Base-by-base conservation (phyloP, 768 basidiomycete genomes). In the Piloderma croceum region DNA sequence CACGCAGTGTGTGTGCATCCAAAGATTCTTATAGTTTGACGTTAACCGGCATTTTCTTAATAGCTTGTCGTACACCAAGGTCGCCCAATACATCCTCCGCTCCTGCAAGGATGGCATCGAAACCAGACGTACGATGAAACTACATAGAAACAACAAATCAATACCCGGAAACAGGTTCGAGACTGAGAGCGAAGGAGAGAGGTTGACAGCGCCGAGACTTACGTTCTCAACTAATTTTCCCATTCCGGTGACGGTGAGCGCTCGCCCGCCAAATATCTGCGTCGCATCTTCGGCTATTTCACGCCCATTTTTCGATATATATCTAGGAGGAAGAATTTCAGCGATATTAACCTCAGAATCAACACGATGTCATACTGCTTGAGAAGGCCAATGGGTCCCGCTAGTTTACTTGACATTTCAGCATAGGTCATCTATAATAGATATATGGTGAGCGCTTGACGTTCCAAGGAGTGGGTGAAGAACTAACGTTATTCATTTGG, bases 221-320 rank as follows among this genome's bases (percentile, higher is more conserved):
- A 86, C 86, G 46, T 85, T 88, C 60, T 91, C 90, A 43, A 90
- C 74, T 32, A 81, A 60, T 61, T 77, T 82, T 45, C 90, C 90
- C 87, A 91, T 88, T 6, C 91, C 90, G 4, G 87, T 81, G 32
- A 74, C 69, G 0, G 93, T 96, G 49, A 97, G 69, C 19, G 82
- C 88, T 15, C 93, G 77, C 13, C 93, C 93, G 38, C 91, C 92
- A 43, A 93, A 94, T 24, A 94, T 75, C 60, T 87, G 83, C 1
- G 83, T 79, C 5, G 88, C 82, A 45, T 90, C 88, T 69, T 82
- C 79, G 24, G 85, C 83, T 9, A 82, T 89, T 59, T 87, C 83
- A 36, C 79, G 73, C 3, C 76, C 79, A 11, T 76, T 71, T 27
- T 73, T 68, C 9, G 84, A 80, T 22, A 86, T 75, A 51, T 77